These are phyloP conservation scores for Neurospora sp. DNA, from an alignment of 495 filamentous ascomycete genomes.

Conservation along the genomic window DNA sequence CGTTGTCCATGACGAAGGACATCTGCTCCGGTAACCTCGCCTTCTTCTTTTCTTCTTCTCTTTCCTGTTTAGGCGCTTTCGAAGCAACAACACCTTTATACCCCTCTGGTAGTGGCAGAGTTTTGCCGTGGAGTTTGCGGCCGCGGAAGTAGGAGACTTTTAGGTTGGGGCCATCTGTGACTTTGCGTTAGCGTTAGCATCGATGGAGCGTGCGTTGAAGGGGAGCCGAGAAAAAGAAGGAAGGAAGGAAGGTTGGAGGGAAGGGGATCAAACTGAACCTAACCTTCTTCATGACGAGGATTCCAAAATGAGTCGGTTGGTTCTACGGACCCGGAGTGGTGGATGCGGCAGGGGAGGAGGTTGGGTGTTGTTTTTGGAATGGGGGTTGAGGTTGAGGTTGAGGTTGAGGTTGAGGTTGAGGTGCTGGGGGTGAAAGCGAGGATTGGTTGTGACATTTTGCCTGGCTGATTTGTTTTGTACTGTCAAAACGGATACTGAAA, in stretches of 20 bases:
- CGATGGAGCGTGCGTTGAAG: too few relatives aligned
- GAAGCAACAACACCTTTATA: conserved; percentile 53
- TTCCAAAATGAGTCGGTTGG: conserved; percentile 64
- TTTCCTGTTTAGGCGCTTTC: background rate
- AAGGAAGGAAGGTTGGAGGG: too few relatives aligned
- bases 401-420: background rate
- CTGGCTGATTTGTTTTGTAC: background rate
- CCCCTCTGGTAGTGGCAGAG: conserved; percentile 57
- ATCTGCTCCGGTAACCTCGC: background rate
- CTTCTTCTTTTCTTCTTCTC: background rate
- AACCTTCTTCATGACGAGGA: conserved; percentile 33
- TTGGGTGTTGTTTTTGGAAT: conserved; percentile 51
- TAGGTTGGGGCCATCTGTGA: conserved; percentile 22
- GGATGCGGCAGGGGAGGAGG: conserved; percentile 74
- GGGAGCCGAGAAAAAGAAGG: too few relatives aligned
- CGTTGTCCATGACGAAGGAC: background rate
- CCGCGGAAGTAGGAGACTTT: conserved; percentile 70
- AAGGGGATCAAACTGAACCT: too few relatives aligned
- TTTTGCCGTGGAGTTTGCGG: conserved; percentile 62
- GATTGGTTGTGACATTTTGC: conserved; percentile 20
- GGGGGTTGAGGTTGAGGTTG: too few relatives aligned
- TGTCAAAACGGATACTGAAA: too few relatives aligned
- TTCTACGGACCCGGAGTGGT: conserved; percentile 64
- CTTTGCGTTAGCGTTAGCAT: too few relatives aligned
- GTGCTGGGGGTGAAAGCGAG: conserved; percentile 10